These are phyloP conservation scores for Backusella tarrabulga DNA, from an alignment of 192 early-diverging fungal species.

Conservation along the genomic window DNA sequence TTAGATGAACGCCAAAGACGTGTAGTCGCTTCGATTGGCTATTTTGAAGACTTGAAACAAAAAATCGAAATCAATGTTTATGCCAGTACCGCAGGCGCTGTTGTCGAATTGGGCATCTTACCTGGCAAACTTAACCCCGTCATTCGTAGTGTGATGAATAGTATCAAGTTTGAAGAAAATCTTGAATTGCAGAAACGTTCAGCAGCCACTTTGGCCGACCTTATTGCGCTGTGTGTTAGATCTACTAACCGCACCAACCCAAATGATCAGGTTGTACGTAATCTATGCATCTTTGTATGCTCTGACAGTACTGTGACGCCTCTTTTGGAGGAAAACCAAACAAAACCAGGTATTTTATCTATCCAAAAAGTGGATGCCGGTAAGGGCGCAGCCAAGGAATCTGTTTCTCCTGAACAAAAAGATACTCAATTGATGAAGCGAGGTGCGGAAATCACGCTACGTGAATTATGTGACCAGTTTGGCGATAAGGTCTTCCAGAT, in stretches of 20 bases:
- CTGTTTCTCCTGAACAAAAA: slow-evolving; percentile 29
- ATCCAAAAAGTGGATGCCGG: slow-evolving; percentile 46
- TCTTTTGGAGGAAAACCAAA: slow-evolving; percentile 50
- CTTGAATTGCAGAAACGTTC: slow-evolving; percentile 52
- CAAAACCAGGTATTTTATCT: slow-evolving; percentile 47
- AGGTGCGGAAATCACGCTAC: slow-evolving; percentile 62
- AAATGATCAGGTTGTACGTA: slow-evolving; percentile 87
- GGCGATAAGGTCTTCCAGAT: slow-evolving; percentile 60
- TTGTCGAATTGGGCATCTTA: slow-evolving; percentile 73
- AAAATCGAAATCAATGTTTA: slow-evolving; percentile 66
- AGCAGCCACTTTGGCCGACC: slow-evolving; percentile 51
- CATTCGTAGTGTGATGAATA: slow-evolving; percentile 84
- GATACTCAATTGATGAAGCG: slow-evolving; percentile 63
- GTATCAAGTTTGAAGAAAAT: slow-evolving; percentile 76
- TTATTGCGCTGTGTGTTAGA: slow-evolving; percentile 48
- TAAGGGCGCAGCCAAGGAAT: slow-evolving; percentile 33
- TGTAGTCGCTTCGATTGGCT: slow-evolving; percentile 59
- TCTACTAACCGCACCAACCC: slow-evolving; percentile 46
- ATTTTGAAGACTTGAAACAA: slow-evolving; percentile 60
- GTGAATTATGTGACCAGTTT: slow-evolving; percentile 65
- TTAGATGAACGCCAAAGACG: slow-evolving; percentile 65
- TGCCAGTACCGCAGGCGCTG: slow-evolving; percentile 75
- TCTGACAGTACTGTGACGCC: slow-evolving; percentile 75
- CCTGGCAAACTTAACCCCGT: slow-evolving; percentile 84
- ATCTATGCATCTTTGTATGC: slow-evolving; percentile 83